Percentiles rank a stretch among this genome's conserved stretches.
These are phyloP conservation scores for Coleophoma cylindrospora DNA, from an alignment of 2,329 filamentous ascomycete genomes.

Conservation along the genomic window DNA sequence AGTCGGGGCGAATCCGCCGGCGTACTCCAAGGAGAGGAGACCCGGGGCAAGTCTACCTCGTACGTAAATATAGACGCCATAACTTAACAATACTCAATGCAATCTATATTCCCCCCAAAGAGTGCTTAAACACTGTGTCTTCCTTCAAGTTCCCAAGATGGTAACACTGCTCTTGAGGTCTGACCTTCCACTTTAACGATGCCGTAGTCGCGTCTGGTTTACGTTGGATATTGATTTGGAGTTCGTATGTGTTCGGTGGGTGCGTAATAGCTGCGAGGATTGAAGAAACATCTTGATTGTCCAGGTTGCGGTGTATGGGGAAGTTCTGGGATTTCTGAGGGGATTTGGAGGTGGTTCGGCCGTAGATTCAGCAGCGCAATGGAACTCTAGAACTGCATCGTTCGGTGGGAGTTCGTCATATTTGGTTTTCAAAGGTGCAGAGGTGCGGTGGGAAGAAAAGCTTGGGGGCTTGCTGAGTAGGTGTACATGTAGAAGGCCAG, in stretches of 20 bases:
- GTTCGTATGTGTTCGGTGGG: constrained; percentile 45
- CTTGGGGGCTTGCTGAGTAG: no score
- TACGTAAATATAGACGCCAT: constrained; percentile 98
- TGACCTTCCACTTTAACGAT: constrained; percentile 8
- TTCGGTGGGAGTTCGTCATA: no score
- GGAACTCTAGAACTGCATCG: neutral
- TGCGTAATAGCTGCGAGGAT: constrained; percentile 29
- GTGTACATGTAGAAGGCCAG: no score
- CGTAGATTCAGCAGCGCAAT: neutral
- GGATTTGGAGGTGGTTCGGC: neutral
- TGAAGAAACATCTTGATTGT: constrained; percentile 43
- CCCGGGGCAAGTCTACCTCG: constrained; percentile 79
- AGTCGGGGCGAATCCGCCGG: constrained; percentile 34
- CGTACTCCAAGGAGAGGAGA: constrained; percentile 84
- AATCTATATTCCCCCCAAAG: no score
- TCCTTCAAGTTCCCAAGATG: neutral
- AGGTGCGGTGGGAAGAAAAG: no score
- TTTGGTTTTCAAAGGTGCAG: no score
- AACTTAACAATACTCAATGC: no score
- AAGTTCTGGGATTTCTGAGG: neutral
- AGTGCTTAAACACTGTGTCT: no score
- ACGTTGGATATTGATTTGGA: constrained; percentile 36
- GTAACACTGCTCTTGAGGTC: no score
- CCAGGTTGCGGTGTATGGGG: neutral
- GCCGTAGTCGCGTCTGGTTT: constrained; percentile 10